Evolutionary conservation across 73 alveolate genomes (phyloP), one percentile per base, ranked within the genome.

Genomic region (Uronychia setigera): DNA sequence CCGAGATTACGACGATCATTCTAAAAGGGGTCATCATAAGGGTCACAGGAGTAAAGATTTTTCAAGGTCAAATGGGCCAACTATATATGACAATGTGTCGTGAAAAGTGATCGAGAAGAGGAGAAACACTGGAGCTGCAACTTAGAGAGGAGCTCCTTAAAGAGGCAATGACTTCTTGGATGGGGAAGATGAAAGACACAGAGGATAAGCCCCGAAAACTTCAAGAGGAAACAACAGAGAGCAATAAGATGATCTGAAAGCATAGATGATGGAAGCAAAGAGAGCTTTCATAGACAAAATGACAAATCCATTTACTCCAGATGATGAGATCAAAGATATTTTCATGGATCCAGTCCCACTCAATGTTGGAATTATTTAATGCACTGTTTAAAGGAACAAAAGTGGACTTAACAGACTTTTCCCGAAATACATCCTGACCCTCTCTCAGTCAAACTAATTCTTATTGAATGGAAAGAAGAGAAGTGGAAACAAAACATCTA

Each of bases 381-480:
- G 97, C 31, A 91, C 97, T 28, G 94, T 96, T 31, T 80, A 82
- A 0, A 92, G 98, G 80, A 94, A 94, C 88, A 94, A 93, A 77
- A 34, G 92, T 59, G 98, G 99, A 14, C 77, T 96, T 58, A 88
- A 87, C 26, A 76, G 93, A 33, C 82, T 95, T 81, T 94, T 88
- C 90, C 97, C 99, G 0, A 96, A 92, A 76, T 96, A 96, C 92
- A 93, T 92, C 34, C 76, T 96, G 29, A 91, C 82, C 28, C 83
- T 94, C 0, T 90, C 98, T 26, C 97, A 95, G 35, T 97, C 98
- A n/a, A 82, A 90, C 76, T 57, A 87, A 30, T 96, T 92, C 92
- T 87, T 96, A 59, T 92, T 96, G 79, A 89, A 93, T 74, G 99
- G 97, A 14, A 94, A 96, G 85, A 96, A 96, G 90, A 80, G 97